phyloP scores from a whole-genome alignment of 2,329 filamentous ascomycete species.

The Cladobotryum mycophilum region DNA sequence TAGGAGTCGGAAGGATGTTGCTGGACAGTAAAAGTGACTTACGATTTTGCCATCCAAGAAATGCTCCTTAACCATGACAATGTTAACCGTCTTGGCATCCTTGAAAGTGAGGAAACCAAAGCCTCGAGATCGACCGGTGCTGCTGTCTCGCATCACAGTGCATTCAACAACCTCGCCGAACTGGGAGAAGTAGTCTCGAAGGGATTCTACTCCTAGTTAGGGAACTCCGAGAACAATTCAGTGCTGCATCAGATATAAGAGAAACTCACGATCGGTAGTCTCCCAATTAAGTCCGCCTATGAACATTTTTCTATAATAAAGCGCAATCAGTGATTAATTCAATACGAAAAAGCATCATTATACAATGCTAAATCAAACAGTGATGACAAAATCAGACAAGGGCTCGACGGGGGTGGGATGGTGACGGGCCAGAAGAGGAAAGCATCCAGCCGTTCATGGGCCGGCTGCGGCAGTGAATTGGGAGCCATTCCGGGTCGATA shows the following conservation, averaged over 20 bases:
- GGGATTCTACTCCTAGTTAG: constrained; percentile 61
- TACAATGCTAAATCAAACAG: background rate
- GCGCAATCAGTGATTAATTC: background rate
- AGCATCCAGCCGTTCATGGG: background rate
- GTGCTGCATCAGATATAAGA: background rate
- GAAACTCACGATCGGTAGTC: constrained; percentile 84
- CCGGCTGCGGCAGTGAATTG: background rate
- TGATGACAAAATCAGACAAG: background rate
- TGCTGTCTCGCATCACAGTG: constrained; percentile 97
- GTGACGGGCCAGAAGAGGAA: background rate
- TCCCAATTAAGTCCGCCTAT: constrained; percentile 99
- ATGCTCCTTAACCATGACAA: constrained; percentile 99
- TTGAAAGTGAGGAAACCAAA: constrained; percentile 98
- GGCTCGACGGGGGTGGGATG: background rate
- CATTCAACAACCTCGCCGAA: constrained; percentile 97
- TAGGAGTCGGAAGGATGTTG: no score
- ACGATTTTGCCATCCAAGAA: constrained; percentile 98
- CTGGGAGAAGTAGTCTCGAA: constrained; percentile 94
- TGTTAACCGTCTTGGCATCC: constrained; percentile 95
- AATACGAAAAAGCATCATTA: background rate
- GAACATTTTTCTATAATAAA: constrained; percentile 86
- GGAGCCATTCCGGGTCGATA: background rate
- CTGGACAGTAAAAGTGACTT: constrained; percentile 33
- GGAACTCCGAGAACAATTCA: constrained; percentile 6
- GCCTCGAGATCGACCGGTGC: constrained; percentile 85